Conservation (phyloP, 495 filamentous ascomycete genomes). For the Neurospora intermedia region DNA sequence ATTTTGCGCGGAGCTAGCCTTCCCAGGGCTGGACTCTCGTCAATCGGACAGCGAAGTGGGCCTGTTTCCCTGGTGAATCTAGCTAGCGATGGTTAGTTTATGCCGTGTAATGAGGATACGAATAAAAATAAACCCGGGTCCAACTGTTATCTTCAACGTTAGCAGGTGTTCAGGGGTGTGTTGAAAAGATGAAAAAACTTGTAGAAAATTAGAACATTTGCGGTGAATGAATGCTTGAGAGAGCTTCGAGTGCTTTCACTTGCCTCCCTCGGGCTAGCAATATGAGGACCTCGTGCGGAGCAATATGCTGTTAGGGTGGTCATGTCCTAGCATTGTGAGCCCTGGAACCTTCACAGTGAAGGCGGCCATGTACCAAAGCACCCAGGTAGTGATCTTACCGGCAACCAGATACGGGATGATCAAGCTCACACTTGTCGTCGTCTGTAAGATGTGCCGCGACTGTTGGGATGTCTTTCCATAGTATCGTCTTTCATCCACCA, state of each 20-base stretch:
- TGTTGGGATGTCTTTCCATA: neutral
- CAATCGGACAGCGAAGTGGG: neutral
- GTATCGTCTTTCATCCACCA: neutral
- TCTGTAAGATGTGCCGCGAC: neutral
- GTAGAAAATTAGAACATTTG: no score
- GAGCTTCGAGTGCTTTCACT: no score
- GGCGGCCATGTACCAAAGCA: neutral
- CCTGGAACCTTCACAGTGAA: neutral
- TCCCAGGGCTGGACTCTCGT: neutral
- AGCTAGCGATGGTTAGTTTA: neutral
- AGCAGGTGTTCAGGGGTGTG: neutral
- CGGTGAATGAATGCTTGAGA: no score
- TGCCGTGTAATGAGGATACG: neutral
- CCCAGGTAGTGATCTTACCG: neutral
- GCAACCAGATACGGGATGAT: neutral
- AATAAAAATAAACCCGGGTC: neutral
- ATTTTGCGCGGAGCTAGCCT: neutral
- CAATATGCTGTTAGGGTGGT: no score
- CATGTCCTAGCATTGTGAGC: neutral
- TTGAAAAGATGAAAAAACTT: no score
- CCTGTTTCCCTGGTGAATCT: neutral
- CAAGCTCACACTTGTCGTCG: neutral
- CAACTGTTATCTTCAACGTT: neutral
- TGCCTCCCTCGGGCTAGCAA: no score
- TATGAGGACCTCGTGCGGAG: no score